Base-by-base conservation (phyloP, 208 protist species). In the Wallacemonas sp. region DNA sequence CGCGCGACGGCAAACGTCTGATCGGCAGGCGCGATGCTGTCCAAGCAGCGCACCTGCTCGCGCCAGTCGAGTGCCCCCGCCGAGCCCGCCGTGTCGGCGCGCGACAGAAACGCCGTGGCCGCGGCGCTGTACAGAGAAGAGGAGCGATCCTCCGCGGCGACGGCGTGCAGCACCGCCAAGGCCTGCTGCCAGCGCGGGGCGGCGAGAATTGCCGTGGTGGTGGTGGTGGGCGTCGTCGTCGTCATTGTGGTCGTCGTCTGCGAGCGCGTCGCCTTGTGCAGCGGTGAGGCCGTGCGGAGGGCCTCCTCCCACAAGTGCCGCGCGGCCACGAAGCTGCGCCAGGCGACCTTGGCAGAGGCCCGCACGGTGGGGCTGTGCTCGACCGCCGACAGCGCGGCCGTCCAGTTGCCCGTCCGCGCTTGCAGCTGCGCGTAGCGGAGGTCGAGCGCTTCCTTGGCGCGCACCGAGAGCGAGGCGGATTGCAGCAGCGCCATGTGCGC, bases 1-100 rank as follows among this genome's bases (percentile, higher is more conserved):
- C 78, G 79, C 14, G 86, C 57, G 36, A 65, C 48, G 18, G 63
- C 67, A 63, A 86, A 93, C 31, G 76, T 79, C 20, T 85, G 57
- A 16, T 48, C 18, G 0, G 38, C 62, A 18, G 72, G 65, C 11
- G 69, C 4, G 41, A 72, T 31, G 36, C 50, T 39, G 5, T 44
- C 22, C 22, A 81, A 80, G 38, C 84, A 70, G 0, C 50, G 22
- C 18, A 72, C 52, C 22, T 74, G 49, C 11, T 44, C 61, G 16
- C 66, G 67, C 74, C 77, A 83, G 28, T 62, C 55, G 8, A 73
- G 54, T 1, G 65, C 54, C 16, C 12, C 11, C 16, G 57, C 44
- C 68, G 65, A 12, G 22, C 33, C 12, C 49, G 46, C 16, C 65
- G 16, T 65, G 70, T 67, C 25, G 65, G n/a, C 12, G 49, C 77